Base-by-base conservation (phyloP, 1,284 basidiomycete genomes). In the Leccinum cinnamomeum region DNA sequence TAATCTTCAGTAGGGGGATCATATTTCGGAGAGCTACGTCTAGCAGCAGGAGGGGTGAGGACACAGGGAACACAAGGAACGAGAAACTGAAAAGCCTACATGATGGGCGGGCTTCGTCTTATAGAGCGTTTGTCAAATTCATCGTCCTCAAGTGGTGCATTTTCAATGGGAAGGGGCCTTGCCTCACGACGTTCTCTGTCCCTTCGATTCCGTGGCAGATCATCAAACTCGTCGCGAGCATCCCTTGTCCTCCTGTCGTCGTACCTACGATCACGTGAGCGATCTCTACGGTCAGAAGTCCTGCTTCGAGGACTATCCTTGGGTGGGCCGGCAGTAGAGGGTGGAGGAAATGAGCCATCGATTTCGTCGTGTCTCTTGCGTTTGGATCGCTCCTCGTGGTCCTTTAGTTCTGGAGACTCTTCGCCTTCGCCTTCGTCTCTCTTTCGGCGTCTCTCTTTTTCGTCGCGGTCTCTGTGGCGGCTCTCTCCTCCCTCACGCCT, bases 11-110 rank as follows among this genome's bases (percentile, higher is more conserved):
- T 80, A 25, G 79, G 79, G 16, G 79, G 79, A 54, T 91, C 89
- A 70, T 93, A 93, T 20, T 82, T 81, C 23, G 91, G 90, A 8
- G 92, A 93, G 35, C 83, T 80, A 53, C 90, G 85, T 67, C 89
- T 90, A 62, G 48, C 23, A 57, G 35, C 53, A 54, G 56, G 57
- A 56, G 51, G 39, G 57, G 3, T 53, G 25, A 61, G 63, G 59
- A 57, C 53, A 28, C 33, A 51, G 65, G 67, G 35, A 56, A 57
- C 53, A 28, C 33, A 51, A 66, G 67, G 35, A 56, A 64, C 46
- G 55, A 62, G 44, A 58, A 60, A 63, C 58, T 59, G 64, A 50
- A 73, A 57, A 67, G 78, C 81, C 70, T 78, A 72, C 81, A 71
- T 66, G 73, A 79, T 59, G 46, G 79, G 78, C 39, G 81, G 79